Evolutionary conservation across 352 stramenopile genomes (phyloP), one percentile per base, ranked within the genome.

Genomic region (Thraustochytrium striatum): DNA sequence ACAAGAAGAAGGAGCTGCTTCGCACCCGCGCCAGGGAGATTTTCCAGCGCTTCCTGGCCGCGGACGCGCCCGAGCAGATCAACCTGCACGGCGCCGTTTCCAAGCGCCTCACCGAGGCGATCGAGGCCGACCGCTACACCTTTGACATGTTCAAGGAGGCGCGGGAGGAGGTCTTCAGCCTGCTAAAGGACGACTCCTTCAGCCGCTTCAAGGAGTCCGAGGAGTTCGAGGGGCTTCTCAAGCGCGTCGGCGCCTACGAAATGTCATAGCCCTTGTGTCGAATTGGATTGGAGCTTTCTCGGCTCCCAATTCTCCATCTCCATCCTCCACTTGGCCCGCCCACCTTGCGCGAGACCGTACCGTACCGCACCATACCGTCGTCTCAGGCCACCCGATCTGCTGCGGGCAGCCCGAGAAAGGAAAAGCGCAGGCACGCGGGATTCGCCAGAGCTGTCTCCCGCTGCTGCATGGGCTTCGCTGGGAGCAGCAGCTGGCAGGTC

Each of bases 131-230:
- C 25, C 11, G 58, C 9, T 80, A 61, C 21, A 39, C 11, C 33
- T 81, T 55, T 19, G 53, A 70, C 41, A 80, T 80, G 70, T 80
- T 80, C 58, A 32, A 39, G 0, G 58, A 8, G 11, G 70, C 70
- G 5, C 9, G 79, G 38, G 13, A 75, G 5, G 70, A 80, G 33
- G 28, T 80, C 11, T 59, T 61, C 28, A 25, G 79, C 1, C 55
- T 80, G 16, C 11, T 80, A 21, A 38, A 5, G 16, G 21, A 11
- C 70, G 70, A 80, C 57, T 65, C 52, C 25, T 80, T 75, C 43
- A 16, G n/a, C 11, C 55, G 70, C 25, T 80, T 80, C 47, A 28
- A 32, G 7, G 53, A 72, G 41, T 21, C 57, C 8, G 16, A 8
- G 5, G 70, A 80, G 21, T 80, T 80, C 30, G 21, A 2, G 21